These are phyloP conservation scores for Magnusiomyces ingens DNA, from an alignment of 1,139 yeast species.

Conservation along the genomic window DNA sequence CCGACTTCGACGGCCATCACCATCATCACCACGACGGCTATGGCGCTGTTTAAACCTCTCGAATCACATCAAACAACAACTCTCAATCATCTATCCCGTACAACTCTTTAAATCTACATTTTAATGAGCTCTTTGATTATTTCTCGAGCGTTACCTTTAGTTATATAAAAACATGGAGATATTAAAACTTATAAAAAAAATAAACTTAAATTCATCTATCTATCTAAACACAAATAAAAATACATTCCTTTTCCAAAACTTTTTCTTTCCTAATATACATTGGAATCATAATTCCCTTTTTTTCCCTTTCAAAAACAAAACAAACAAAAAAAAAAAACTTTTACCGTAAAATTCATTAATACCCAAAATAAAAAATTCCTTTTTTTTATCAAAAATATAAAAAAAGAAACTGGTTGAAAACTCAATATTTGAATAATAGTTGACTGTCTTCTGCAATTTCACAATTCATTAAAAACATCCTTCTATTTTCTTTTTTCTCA, in stretches of 20 bases:
- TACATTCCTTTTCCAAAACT: not conserved
- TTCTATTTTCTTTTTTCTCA: not conserved
- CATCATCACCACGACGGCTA: not conserved
- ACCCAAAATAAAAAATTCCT: not conserved
- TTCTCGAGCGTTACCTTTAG: no score
- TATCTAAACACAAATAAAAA: conserved; percentile 1
- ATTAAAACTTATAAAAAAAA: not conserved
- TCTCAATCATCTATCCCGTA: not conserved
- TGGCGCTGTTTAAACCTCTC: not conserved
- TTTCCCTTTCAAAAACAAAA: conserved; percentile 3
- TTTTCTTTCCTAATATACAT: not conserved
- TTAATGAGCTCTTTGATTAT: not conserved
- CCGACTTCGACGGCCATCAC: not conserved
- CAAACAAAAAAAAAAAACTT: not conserved
- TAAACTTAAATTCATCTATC: conserved; percentile 1
- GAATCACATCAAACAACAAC: not conserved
- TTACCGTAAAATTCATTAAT: conserved; percentile 1
- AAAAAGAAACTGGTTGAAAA: not conserved
- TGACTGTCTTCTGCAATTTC: not conserved
- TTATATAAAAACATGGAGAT: no score
- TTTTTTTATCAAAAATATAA: not conserved
- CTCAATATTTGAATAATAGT: not conserved
- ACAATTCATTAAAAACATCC: no score
- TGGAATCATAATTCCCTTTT: conserved; percentile 2
- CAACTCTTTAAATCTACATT: not conserved